Evolutionary conservation across 2,329 filamentous ascomycete genomes (phyloP), one percentile per base, ranked within the genome.

Genomic region (Lachnellula hyalina): DNA sequence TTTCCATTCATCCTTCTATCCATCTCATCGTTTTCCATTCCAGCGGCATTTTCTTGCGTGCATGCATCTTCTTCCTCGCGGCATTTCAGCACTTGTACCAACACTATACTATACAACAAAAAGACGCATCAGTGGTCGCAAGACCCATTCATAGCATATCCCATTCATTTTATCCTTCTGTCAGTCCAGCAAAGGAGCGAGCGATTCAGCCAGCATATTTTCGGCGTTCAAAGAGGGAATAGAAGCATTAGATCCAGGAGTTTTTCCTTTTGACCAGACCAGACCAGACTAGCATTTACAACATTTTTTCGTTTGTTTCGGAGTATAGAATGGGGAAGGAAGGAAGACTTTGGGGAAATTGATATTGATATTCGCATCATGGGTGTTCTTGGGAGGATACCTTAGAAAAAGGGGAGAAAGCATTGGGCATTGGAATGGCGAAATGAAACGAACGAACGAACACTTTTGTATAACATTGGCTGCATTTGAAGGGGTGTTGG

Each of bases 141-240:
- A 36, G 50, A 28, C 50, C 50, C 21, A 41, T 40, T 15, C 34
- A 49, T 56, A 49, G 9, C 34, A 49, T 56, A 49, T 56, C 46
- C 28, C 23, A 2, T 46, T 15, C 14, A 11, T 9, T 40, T 38
- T 3, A 15, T 7, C 7, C 44, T 45, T 17, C 19, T 19, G 36
- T 4, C 8, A 11, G 28, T 32, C 8, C 28, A 32, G 28, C 28
- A 7, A 32, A 9, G 9, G 7, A 32, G 28, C 28, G 8, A 32
- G 28, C 28, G 28, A 28, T 28, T 28, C 28, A 28, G 28, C 28
- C 23, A 25, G 50, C 49, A 53, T 50, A 50, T 53, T 42, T 19
- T 17, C 57, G 58, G 56, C 58, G 58, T 61, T 61, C 47, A 45
- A 56, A 61, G 56, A 61, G 58, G 58, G 56, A 2, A 56, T 40